Evolutionary conservation across 2,329 filamentous ascomycete genomes (phyloP), one percentile per base, ranked within the genome.

Genomic region (Lachnellula suecica): DNA sequence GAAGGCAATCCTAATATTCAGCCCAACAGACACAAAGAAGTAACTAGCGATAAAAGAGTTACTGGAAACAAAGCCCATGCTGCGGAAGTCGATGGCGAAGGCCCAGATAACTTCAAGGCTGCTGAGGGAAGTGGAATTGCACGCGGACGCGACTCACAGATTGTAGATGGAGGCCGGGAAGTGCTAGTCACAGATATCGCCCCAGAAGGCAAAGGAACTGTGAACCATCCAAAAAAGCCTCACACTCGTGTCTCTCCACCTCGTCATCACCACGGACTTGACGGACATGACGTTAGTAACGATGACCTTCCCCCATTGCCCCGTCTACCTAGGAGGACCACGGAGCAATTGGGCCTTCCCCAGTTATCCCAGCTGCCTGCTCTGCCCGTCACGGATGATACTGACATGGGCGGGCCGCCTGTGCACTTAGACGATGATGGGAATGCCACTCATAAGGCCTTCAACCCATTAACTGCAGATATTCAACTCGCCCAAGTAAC

Each of bases 351-450:
- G 7, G 87, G 85, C 0, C 72, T 91, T n/a, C 79, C 84, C 11
- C 79, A 83, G 44, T 75, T 86, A 8, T 87, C 83, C 23, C 86
- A 90, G 65, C 75, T 92, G 9, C 87, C 89, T 13, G 76, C 84
- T 2, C 73, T 94, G 4, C 89, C 89, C 4, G 66, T 79, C 3
- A 74, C 77, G 13, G 90, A 92, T 61, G 92, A 96, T 63, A 88
- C 85, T 4, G 91, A 96, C 64, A 93, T 91, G 64, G 87, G 88
- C 27, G 89, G 88, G 0, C 88, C 89, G 19, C 77, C 84, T n/a
- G 68, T 83, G 20, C 78, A 77, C 50, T 72, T 75, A 27, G 81
- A 84, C 46, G 72, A 77, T 25, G 72, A 72, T 15, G 80, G 79
- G 25, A 79, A 78, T 38, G 72, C 77, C 10, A 68, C 69, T 23